These are phyloP conservation scores for Podospora fimiseda DNA, from an alignment of 495 filamentous ascomycete species.

Conservation along the genomic window DNA sequence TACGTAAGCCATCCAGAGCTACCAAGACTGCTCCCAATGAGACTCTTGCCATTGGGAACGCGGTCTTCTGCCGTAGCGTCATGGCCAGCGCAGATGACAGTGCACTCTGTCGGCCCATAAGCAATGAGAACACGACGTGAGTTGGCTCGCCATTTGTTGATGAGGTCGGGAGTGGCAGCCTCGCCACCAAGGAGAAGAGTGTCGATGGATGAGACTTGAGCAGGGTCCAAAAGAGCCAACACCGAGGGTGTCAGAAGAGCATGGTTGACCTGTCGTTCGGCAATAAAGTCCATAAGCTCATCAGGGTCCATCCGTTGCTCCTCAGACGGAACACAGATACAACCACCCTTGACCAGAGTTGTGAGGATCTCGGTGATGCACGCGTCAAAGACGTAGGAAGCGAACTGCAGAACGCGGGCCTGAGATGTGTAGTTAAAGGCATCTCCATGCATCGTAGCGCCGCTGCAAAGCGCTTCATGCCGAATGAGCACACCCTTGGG, in stretches of 20 bases:
- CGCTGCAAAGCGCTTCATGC: neutral
- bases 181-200: constrained; percentile 6
- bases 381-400: constrained; percentile 4
- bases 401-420: constrained; percentile 3
- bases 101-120: constrained; percentile 7
- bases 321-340: constrained; percentile 7
- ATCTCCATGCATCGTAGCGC: neutral
- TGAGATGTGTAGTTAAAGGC: neutral
- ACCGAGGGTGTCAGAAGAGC: constrained; percentile 1
- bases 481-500: constrained; percentile 5
- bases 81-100: constrained; percentile 3
- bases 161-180: neutral
- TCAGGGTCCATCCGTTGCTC: constrained; percentile 1
- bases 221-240: neutral
- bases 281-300: neutral
- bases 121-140: neutral
- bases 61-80: neutral
- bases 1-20: neutral
- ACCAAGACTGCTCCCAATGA: neutral
- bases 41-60: neutral
- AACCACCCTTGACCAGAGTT: constrained; percentile 1
- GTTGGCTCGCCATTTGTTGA: neutral
- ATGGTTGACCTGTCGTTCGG: neutral
- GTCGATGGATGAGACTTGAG: neutral
- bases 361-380: constrained; percentile 7